A percentile compares a stretch with the other conserved stretches of the same genome.
These are phyloP conservation scores for Fomitopsis schrenkii DNA, from an alignment of 1,284 basidiomycete genomes.

Conservation along the genomic window DNA sequence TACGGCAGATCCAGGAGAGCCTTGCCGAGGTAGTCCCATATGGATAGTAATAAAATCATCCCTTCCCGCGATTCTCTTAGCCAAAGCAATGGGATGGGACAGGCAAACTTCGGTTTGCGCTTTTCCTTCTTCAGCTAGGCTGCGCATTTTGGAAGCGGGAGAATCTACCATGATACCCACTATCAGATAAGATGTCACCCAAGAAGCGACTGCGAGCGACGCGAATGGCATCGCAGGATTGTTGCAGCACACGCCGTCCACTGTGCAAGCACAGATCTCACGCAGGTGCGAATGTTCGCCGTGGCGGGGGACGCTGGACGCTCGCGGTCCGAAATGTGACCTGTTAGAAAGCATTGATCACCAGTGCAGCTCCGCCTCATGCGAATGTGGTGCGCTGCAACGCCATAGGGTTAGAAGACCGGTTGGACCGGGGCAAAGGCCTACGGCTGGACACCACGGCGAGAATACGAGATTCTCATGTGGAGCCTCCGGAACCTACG, in stretches of 20 bases:
- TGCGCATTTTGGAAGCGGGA: not conserved
- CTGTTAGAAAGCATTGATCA: not conserved
- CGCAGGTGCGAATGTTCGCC: not conserved
- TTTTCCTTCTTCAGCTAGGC: no score
- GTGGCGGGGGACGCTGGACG: not conserved
- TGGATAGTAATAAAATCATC: no score
- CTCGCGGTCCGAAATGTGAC: not conserved
- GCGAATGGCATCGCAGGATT: no score
- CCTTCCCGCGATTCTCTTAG: no score
- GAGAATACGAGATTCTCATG: not conserved
- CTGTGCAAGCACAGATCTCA: not conserved
- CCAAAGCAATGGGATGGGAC: no score
- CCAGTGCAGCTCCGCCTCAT: not conserved
- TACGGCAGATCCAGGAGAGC: no score
- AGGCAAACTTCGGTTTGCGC: no score
- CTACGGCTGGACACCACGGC: not conserved
- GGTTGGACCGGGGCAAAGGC: not conserved
- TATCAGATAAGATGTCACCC: not conserved
- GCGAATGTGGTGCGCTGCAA: no score
- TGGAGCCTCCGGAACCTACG: not conserved
- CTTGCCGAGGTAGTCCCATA: no score
- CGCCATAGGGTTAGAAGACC: not conserved
- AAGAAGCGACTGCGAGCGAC: not conserved
- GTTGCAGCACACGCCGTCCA: not conserved
- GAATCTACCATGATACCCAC: not conserved